A percentile compares a stretch with the other conserved stretches of the same genome.
These are phyloP conservation scores for Acacia crassicarpa DNA, from an alignment of 306 rosid genomes.

Conservation along the genomic window DNA sequence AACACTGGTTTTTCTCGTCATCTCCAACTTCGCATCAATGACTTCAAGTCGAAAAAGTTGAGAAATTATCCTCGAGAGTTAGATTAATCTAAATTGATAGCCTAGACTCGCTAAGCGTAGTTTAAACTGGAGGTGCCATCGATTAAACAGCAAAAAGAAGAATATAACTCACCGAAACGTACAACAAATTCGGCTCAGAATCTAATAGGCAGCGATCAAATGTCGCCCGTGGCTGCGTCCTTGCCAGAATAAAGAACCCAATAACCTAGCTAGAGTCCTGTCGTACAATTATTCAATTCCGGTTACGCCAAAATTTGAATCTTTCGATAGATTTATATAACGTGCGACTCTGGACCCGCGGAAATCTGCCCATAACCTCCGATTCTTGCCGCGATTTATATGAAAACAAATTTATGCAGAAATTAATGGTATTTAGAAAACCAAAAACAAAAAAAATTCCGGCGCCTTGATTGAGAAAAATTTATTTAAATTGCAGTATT, in stretches of 20 bases:
- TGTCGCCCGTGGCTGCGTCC: not conserved
- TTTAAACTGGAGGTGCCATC: not conserved
- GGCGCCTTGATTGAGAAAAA: too few relatives aligned
- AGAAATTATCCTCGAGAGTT: not conserved
- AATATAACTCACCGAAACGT: not conserved
- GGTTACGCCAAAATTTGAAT: not conserved
- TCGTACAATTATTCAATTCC: not conserved
- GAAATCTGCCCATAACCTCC: not conserved
- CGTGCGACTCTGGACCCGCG: not conserved
- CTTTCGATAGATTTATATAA: not conserved
- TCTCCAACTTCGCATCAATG: slow-evolving; percentile 36
- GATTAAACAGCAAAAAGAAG: not conserved
- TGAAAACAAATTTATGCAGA: not conserved
- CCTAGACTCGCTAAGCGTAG: not conserved
- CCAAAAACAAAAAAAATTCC: too few relatives aligned
- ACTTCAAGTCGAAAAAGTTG: not conserved
- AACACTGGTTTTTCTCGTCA: slow-evolving; percentile 59
- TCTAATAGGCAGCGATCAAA: not conserved
- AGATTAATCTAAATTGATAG: not conserved
- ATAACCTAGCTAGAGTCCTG: not conserved
- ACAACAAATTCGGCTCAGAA: not conserved
- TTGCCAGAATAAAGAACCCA: not conserved
- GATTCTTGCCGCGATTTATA: not conserved
- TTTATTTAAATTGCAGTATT: too few relatives aligned
- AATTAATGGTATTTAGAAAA: too few relatives aligned